Conservation (phyloP, 2,329 filamentous ascomycete species). For the Ophiostoma australiae region DNA sequence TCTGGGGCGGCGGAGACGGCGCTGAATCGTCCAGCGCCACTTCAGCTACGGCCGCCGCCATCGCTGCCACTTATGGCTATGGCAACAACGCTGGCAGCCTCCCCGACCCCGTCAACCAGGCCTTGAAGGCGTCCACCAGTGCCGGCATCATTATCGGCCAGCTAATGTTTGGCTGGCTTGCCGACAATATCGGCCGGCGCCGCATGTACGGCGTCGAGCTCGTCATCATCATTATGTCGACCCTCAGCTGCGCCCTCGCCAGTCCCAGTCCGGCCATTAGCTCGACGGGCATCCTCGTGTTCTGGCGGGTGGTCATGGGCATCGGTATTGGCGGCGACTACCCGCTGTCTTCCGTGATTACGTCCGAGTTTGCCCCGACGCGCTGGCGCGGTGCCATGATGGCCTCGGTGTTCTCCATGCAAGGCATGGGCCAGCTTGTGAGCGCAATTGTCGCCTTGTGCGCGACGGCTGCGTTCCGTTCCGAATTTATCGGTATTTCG, state of each 20-base stretch:
- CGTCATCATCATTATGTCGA: constrained; percentile 65
- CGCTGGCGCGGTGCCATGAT: constrained; percentile 81
- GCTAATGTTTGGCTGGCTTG: constrained; percentile 69
- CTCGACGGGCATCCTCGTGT: constrained; percentile 58
- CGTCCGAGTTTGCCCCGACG: constrained; percentile 78
- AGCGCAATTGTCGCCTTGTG: constrained; percentile 67
- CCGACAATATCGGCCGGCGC: constrained; percentile 70
- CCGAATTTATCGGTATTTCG: constrained; percentile 42
- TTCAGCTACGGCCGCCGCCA: constrained; percentile 34
- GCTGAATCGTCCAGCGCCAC: constrained; percentile 35
- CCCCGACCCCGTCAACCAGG: constrained; percentile 62
- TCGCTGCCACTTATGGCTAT: constrained; percentile 39
- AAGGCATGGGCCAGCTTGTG: constrained; percentile 71
- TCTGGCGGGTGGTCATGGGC: constrained; percentile 74
- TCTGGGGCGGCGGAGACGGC: constrained; percentile 52
- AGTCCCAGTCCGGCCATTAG: constrained; percentile 57
- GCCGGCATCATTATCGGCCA: constrained; percentile 76
- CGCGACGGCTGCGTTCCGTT: constrained; percentile 60
- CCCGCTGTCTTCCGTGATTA: constrained; percentile 74
- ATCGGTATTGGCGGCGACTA: constrained; percentile 79
- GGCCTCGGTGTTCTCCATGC: constrained; percentile 68
- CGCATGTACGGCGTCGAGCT: constrained; percentile 79
- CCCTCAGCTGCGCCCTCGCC: constrained; percentile 59
- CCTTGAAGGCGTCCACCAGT: constrained; percentile 76
- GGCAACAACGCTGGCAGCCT: constrained; percentile 52